Conservation (phyloP, 2,329 filamentous ascomycete genomes). For the Pyrenochaeta sp. region DNA sequence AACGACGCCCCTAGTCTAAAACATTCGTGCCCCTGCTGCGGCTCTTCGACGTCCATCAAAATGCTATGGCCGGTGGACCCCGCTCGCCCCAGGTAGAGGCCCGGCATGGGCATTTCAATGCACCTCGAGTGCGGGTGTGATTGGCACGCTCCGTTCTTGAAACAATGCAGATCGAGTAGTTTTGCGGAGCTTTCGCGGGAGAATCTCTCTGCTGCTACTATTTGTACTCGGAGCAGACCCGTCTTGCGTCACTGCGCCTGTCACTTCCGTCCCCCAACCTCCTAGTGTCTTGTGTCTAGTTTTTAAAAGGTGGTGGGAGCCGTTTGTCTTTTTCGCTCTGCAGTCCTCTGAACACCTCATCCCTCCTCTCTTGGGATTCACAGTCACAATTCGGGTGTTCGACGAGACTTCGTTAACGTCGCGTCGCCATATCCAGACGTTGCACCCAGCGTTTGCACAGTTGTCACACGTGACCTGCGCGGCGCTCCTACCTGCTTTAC, state of each 20-base stretch:
- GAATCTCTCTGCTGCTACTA: conserved; percentile 20
- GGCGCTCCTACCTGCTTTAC: conserved; percentile 19
- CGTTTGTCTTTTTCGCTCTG: conserved; percentile 9
- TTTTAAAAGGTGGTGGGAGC: conserved; percentile 14
- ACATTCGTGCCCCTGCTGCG: conserved; percentile 13
- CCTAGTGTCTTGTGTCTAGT: conserved; percentile 17
- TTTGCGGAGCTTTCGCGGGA: conserved; percentile 17
- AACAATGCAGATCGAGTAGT: conserved; percentile 27
- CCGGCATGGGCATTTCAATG: conserved; percentile 25
- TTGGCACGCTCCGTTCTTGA: conserved; percentile 35
- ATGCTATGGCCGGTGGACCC: conserved; percentile 9
- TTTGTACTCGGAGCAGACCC: conserved; percentile 33
- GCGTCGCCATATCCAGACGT: no score
- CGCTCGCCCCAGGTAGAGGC: conserved; percentile 6
- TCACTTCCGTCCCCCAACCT: conserved; percentile 15
- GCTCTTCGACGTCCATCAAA: conserved; percentile 13
- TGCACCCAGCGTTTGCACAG: no score
- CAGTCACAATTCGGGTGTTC: conserved; percentile 9
- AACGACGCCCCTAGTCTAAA: no score
- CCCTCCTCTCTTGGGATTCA: conserved; percentile 5
- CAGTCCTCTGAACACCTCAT: conserved; percentile 1
- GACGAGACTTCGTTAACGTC: no score
- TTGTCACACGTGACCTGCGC: conserved; percentile 10
- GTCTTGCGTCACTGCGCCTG: conserved; percentile 29
- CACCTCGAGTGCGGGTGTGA: conserved; percentile 21